phyloP scores from a whole-genome alignment of 352 stramenopile genomes.

The Pythium vanterpoolii region DNA sequence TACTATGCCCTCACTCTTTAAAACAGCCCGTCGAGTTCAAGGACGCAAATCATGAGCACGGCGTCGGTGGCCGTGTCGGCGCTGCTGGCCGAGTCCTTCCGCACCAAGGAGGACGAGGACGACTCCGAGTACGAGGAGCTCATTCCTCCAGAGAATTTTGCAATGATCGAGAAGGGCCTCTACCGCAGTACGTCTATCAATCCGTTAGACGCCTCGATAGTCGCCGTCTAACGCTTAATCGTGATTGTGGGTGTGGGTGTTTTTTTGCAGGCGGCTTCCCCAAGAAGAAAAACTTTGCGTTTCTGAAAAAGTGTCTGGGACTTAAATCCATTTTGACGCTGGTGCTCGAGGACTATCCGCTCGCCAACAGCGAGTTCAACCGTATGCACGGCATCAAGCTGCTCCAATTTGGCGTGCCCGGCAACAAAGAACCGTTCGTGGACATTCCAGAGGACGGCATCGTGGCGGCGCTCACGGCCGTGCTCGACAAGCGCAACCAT shows the following conservation, averaged over 20 bases:
- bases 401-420: constrained; percentile 80
- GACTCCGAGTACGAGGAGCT: constrained; percentile 79
- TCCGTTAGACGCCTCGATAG: background rate
- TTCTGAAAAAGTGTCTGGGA: constrained; percentile 71
- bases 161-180: constrained; percentile 84
- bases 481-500: constrained; percentile 84
- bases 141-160: constrained; percentile 87
- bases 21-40: background rate
- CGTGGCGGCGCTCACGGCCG: constrained; percentile 59
- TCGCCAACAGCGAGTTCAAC: constrained; percentile 81
- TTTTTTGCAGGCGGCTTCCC: constrained; percentile 72
- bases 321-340: constrained; percentile 83
- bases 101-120: constrained; percentile 50
- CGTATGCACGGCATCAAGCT: constrained; percentile 74
- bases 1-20: background rate
- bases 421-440: constrained; percentile 88
- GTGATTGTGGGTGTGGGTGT: too few species aligned
- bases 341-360: constrained; percentile 85
- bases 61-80: constrained; percentile 7
- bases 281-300: constrained; percentile 89
- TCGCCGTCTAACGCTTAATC: too few species aligned
- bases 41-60: background rate
- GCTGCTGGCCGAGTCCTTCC: constrained; percentile 13
- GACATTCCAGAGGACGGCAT: constrained; percentile 84
- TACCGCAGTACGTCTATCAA: constrained; percentile 57